These are phyloP conservation scores for Diplodia mutila DNA, from an alignment of 2,329 filamentous ascomycete genomes.

Conservation along the genomic window DNA sequence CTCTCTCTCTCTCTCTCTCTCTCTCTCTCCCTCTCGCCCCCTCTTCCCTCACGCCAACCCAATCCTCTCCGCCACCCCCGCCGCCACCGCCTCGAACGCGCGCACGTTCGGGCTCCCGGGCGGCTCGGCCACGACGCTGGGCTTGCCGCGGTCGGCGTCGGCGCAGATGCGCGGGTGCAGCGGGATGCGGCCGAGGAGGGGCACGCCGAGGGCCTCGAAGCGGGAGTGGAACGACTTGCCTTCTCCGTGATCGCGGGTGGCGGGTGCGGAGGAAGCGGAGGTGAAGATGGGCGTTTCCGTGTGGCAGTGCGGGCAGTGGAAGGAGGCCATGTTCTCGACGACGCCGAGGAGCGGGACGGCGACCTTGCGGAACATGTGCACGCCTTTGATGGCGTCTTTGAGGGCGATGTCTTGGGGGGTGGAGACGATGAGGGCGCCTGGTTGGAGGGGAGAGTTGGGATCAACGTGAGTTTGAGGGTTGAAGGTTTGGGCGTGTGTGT, in stretches of 20 bases:
- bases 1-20: not conserved
- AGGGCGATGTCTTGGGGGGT: constrained; percentile 93
- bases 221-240: constrained; percentile 82
- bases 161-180: constrained; percentile 84
- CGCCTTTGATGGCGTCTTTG: constrained; percentile 87
- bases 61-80: constrained; percentile 51
- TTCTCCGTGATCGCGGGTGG: no score
- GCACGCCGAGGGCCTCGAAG: constrained; percentile 72
- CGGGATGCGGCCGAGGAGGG: constrained; percentile 87
- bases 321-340: constrained; percentile 57
- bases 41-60: constrained; percentile 35
- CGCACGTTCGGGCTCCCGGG: constrained; percentile 72
- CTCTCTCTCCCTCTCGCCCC: no score
- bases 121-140: constrained; percentile 81
- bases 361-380: constrained; percentile 90
- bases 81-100: constrained; percentile 73
- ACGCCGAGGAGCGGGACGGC: constrained; percentile 77
- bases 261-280: constrained; percentile 57
- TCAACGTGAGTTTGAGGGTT: no score
- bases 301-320: constrained; percentile 56
- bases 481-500: no score
- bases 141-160: constrained; percentile 83
- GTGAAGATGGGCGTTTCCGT: constrained; percentile 39
- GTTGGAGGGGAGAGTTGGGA: no score
- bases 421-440: constrained; percentile 77